Evolutionary conservation across 2,329 filamentous ascomycete species (phyloP), one percentile per base, ranked within the genome.

Genomic region (Colletotrichum spinosum): DNA sequence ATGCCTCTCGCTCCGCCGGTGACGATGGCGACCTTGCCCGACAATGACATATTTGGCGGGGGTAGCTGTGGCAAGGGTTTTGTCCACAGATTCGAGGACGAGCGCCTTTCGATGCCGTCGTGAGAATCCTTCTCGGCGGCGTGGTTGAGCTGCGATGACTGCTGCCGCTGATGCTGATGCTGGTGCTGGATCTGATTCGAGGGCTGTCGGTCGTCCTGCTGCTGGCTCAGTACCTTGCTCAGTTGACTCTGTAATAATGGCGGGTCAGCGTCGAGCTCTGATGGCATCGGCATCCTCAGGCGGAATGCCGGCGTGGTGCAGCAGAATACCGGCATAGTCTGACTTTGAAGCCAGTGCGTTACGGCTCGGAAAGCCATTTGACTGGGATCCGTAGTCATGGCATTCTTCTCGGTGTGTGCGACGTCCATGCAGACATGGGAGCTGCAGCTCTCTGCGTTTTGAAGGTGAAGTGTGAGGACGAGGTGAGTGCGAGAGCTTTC

Each of bases 1-100:
- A 89, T 88, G 68, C 86, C 86, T 75, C 86, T 83, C 73, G 85
- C 79, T 78, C 68, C 69, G 13, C 78, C 78, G 11, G 67, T 68
- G 52, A 69, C 65, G 58, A 69, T 57, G 53, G 66, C 67, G 39
- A 68, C 65, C 46, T 69, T 69, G 52, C 67, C 67, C 37, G 60
- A 60, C 54, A 69, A 45, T 41, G 55, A 58, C 56, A 69, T 66
- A 50, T 69, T 60, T 13, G 67, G 62, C 8, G 61, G 65, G 25
- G 67, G 67, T 6, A 69, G 56, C 56, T 67, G 67, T 39, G 67
- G 67, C 25, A 69, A 57, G 41, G 67, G 67, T 51, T 68, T 69
- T n/a, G 65, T 68, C 65, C 65, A 69, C 39, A 65, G 51, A 33
- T 62, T 61, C 17, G 67, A 54, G 12, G 67, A 68, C 35, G 67